Evolutionary conservation across 148 eudicot species (phyloP), one percentile per base, ranked within the genome.

Genomic region (Fagopyrum esculentum): DNA sequence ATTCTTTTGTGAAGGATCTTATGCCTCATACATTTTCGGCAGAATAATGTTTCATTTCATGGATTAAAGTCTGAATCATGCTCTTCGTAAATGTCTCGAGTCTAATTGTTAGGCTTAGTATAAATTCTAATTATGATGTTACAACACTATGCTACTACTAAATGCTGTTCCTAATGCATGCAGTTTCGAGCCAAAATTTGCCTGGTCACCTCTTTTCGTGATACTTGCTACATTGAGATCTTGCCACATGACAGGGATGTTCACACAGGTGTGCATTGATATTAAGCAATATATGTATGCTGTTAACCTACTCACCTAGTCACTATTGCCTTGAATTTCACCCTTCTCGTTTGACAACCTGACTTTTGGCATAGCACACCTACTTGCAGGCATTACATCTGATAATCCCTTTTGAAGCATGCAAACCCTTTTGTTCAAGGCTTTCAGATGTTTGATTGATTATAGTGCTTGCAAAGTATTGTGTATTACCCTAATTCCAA

Each of bases 161-260:
- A 66, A 15, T 66, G 17, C 19, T 15, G 12, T 66, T 66, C 71
- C 35, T 66, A 35, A 66, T 74, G 52, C 75, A 35, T 81, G 81
- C 81, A 90, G 95, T 90, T 85, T 76, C 88, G 15, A 80, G 87
- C 85, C 35, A 90, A 90, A 76, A 90, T 90, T 51, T 86, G 86
- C 79, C 71, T 90, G 45, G 89, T 90, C 66, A 90, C 95, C 54
- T 90, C 95, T 44, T 90, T 90, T 72, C 85, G 92, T 50, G 95
- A 90, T 68, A 80, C 89, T 43, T 76, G 86, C 86, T 90, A 88
- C 84, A 86, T 90, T 80, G 95, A 90, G 80, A 90, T 90, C 76
- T 78, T 90, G 80, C 95, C 95, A 15, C 85, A 84, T 49, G 84
- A 84, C 80, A 75, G 74, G 80, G 80, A 78, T 48, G 86, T 85